phyloP scores from a whole-genome alignment of 1,284 basidiomycete genomes.

The Boletus smithii region DNA sequence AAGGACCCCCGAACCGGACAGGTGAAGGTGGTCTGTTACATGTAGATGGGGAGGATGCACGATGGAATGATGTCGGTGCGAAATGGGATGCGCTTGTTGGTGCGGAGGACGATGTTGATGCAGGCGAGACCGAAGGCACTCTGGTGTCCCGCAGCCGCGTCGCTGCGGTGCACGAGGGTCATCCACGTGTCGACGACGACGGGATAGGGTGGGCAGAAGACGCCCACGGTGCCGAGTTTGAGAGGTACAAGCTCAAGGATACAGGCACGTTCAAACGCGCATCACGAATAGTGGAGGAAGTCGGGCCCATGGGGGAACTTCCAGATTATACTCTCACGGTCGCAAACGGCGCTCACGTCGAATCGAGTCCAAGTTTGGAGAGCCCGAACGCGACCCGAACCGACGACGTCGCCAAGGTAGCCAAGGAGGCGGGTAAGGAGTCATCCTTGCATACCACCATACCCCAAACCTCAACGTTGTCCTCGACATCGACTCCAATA shows the following conservation, averaged over 20 bases:
- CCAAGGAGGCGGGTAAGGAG: conserved; percentile 12
- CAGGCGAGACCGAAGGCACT: conserved; percentile 10
- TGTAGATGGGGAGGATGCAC: conserved; percentile 33
- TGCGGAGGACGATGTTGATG: conserved; percentile 23
- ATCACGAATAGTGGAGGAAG: conserved; percentile 30
- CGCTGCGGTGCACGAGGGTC: conserved; percentile 2
- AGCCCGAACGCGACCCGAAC: neutral
- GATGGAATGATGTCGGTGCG: conserved; percentile 50
- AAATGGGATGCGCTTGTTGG: conserved; percentile 49
- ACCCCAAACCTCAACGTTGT: conserved; percentile 6
- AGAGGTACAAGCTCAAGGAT: conserved; percentile 24
- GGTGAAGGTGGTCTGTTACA: conserved; percentile 35
- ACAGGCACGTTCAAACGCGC: conserved; percentile 11
- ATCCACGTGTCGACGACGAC: conserved; percentile 32
- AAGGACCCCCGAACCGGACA: no score
- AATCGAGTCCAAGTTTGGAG: no score
- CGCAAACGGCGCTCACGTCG: neutral
- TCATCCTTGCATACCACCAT: neutral
- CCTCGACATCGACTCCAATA: conserved; percentile 25
- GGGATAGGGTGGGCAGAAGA: conserved; percentile 50
- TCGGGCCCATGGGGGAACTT: conserved; percentile 37
- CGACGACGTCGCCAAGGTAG: conserved; percentile 2
- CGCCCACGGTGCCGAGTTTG: conserved; percentile 37
- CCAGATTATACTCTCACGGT: conserved; percentile 28
- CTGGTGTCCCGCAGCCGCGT: neutral